Percentiles rank a stretch among this genome's conserved stretches.
These are phyloP conservation scores for Chaetomium tenue DNA, from an alignment of 495 filamentous ascomycete genomes.

Conservation along the genomic window DNA sequence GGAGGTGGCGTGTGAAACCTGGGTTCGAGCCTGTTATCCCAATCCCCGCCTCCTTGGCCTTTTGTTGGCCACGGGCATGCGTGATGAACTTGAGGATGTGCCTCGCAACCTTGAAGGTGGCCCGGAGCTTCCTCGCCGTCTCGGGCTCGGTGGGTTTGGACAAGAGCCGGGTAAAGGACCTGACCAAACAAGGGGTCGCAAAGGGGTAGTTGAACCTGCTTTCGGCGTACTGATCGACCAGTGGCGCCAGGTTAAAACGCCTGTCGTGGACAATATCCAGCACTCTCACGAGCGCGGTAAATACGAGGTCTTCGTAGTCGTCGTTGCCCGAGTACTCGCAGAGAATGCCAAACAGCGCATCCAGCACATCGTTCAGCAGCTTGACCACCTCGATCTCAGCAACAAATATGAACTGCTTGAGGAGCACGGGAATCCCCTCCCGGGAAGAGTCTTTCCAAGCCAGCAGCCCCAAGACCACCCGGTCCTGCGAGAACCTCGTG, in stretches of 20 bases:
- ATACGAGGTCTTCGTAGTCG: conserved; percentile 88
- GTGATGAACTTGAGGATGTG: conserved; percentile 95
- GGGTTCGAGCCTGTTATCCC: conserved; percentile 75
- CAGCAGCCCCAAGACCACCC: conserved; percentile 76
- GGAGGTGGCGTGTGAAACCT: conserved; percentile 79
- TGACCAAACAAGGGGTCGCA: conserved; percentile 84
- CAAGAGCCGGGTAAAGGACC: conserved; percentile 80
- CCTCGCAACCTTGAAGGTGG: conserved; percentile 90
- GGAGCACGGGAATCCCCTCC: conserved; percentile 65
- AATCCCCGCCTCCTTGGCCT: conserved; percentile 82
- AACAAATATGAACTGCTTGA: conserved; percentile 86
- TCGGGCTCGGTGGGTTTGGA: conserved; percentile 74
- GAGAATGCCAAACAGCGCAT: conserved; percentile 86
- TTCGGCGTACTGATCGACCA: conserved; percentile 91
- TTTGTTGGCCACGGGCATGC: conserved; percentile 81
- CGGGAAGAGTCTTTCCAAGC: conserved; percentile 77
- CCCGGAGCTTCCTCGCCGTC: conserved; percentile 77
- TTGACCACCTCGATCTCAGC: conserved; percentile 98
- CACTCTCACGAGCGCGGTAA: conserved; percentile 83
- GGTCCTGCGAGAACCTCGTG: conserved; percentile 92
- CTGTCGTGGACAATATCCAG: conserved; percentile 93
- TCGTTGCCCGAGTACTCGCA: conserved; percentile 85
- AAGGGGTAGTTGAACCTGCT: conserved; percentile 89
- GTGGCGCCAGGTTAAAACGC: conserved; percentile 82
- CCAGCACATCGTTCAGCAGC: conserved; percentile 82